These are phyloP conservation scores for Brassica nigra DNA, from an alignment of 345 rosid species.

Conservation along the genomic window DNA sequence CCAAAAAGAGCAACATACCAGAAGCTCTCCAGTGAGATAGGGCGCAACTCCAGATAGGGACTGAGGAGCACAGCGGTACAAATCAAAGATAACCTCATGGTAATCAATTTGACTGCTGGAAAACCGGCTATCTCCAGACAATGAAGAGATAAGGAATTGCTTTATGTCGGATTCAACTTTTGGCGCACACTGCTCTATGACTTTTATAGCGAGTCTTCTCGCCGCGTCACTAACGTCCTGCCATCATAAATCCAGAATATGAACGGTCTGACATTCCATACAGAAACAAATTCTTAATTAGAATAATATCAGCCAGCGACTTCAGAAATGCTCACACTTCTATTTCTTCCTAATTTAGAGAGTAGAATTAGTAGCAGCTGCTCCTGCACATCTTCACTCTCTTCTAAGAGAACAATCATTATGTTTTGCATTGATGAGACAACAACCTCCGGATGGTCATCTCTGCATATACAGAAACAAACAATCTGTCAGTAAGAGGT, in stretches of 20 bases:
- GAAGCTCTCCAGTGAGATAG: constrained; percentile 88
- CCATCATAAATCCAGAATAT: constrained; percentile 38
- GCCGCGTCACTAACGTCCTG: constrained; percentile 71
- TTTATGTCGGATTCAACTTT: constrained; percentile 89
- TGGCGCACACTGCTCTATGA: constrained; percentile 77
- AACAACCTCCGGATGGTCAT: constrained; percentile 91
- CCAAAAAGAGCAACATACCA: constrained; percentile 56
- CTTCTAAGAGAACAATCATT: constrained; percentile 84
- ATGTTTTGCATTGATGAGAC: constrained; percentile 85
- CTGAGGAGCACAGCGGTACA: constrained; percentile 85
- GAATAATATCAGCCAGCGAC: constrained; percentile 9
- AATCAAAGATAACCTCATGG: constrained; percentile 86
- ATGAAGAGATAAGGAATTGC: constrained; percentile 80
- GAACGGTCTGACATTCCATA: constrained; percentile 22
- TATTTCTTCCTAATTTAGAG: constrained; percentile 74
- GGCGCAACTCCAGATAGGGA: constrained; percentile 81
- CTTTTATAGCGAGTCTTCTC: constrained; percentile 88
- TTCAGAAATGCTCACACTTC: constrained; percentile 57
- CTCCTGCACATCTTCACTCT: constrained; percentile 88
- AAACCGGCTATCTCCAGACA: constrained; percentile 75
- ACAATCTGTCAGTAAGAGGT: constrained; percentile 2
- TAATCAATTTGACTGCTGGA: constrained; percentile 64
- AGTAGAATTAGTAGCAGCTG: constrained; percentile 71
- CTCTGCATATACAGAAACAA: constrained; percentile 56
- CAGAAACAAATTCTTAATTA: neutral